Base-by-base conservation (phyloP, 169 alveolate genomes). In the Cryptosporidium sp. region DNA sequence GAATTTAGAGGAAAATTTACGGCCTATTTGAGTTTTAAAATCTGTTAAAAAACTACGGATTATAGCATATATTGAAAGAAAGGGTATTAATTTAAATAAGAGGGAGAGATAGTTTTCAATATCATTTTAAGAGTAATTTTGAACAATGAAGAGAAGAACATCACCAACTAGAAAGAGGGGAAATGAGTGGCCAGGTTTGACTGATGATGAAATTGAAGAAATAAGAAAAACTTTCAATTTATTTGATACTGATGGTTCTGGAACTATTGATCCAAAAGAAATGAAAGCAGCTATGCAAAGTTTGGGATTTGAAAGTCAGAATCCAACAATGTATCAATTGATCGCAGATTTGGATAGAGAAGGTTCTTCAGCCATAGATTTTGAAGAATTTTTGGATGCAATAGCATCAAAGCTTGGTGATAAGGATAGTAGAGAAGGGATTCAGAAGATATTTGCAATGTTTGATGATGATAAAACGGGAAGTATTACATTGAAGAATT, bases 201-300 rank as follows among this genome's bases (percentile, higher is more conserved):
- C 99, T 31, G 99, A 97, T 91, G 99, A 98, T 65, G 99, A 98
- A 92, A 96, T 98, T 56, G 99, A 97, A 52, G 99, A 98, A 94
- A 97, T 98, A 84, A 96, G 98, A 75, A 99, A 98, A 92, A 99
- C 99, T 21, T 98, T 98, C 95, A 97, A 98, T 89, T 95, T 98
- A 48, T 98, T 98, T 92, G 99, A 98, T 95, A 97, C 99, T 12
- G 99, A 98, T 84, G 99, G 99, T n/a, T 95, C 98, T 26, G 98
- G 99, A 21, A 96, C 98, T 23, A 96, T 98, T 65, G 99, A 98
- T 87, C 99, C 99, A 69, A 97, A 97, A 91, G 99, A 98, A 94
- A 96, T 98, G 58, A 97, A 98, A 93, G 99, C 99, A 37, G 99
- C 99, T 16, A 98, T 98, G 99, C 98, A 96, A 93, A 96, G 99